A percentile compares a stretch with the other conserved stretches of the same genome.
Conservation (phyloP, 2,329 filamentous ascomycete species). For the Colletotrichum coccodes region DNA sequence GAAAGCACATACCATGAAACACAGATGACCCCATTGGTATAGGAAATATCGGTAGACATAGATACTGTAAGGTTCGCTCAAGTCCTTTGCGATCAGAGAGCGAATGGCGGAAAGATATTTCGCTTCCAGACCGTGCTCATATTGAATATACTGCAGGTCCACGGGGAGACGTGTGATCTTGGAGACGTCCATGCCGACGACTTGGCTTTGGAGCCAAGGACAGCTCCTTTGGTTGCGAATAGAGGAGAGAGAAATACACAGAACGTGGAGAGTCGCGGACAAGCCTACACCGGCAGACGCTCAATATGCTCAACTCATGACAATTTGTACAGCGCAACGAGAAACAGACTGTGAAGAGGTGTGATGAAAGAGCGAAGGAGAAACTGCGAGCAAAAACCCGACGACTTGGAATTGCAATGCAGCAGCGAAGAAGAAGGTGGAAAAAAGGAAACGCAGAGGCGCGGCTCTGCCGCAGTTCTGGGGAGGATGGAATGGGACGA, state of each 20-base stretch:
- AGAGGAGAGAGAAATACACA: neutral
- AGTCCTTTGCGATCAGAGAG: slow-evolving; percentile 91
- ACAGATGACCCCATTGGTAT: slow-evolving; percentile 97
- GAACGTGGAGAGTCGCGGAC: neutral
- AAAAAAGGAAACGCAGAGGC: neutral
- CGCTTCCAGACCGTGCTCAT: slow-evolving; percentile 68
- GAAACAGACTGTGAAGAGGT: slow-evolving; percentile 1
- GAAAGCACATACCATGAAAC: slow-evolving; percentile 78
- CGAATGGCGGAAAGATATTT: slow-evolving; percentile 86
- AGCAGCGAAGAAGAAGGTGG: neutral
- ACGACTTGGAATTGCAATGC: neutral
- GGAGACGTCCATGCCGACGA: slow-evolving; percentile 46
- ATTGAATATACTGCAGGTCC: slow-evolving; percentile 69
- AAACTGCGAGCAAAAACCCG: neutral
- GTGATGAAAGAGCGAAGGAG: neutral
- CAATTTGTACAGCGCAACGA: neutral
- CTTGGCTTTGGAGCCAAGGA: neutral
- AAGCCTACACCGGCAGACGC: slow-evolving; percentile 15
- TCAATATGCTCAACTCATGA: slow-evolving; percentile 24
- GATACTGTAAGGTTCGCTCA: slow-evolving; percentile 98
- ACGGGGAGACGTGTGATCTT: slow-evolving; percentile 49
- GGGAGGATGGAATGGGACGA: neutral
- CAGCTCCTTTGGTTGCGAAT: neutral
- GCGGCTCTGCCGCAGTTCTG: slow-evolving; percentile 13
- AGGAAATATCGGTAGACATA: slow-evolving; percentile 99